Conservation (phyloP, 2,329 filamentous ascomycete species). For the Scolecobasidium constrictum region DNA sequence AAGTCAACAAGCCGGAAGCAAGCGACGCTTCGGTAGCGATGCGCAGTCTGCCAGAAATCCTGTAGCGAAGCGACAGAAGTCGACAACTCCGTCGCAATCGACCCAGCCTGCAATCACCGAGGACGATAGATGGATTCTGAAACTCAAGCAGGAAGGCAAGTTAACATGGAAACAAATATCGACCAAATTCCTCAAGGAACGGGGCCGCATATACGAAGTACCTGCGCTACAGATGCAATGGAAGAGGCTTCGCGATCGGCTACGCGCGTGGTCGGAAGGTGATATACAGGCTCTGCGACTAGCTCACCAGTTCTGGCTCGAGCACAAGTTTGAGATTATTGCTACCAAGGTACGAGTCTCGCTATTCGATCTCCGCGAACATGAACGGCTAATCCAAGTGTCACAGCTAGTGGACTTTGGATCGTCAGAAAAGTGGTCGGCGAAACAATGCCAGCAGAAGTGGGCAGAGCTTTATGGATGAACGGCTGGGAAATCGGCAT, state of each 20-base stretch:
- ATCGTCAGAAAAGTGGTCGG: slow-evolving; percentile 38
- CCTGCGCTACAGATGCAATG: slow-evolving; percentile 44
- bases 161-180: slow-evolving; percentile 46
- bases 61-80: background rate
- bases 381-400: background rate
- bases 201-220: slow-evolving; percentile 38
- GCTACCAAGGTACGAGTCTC: slow-evolving; percentile 32
- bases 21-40: background rate
- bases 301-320: slow-evolving; percentile 42
- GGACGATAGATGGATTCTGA: slow-evolving; percentile 38
- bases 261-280: slow-evolving; percentile 40
- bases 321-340: slow-evolving; percentile 44
- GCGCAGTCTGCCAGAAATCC: background rate
- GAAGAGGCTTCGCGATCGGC: slow-evolving; percentile 39
- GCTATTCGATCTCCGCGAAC: too few species aligned
- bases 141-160: slow-evolving; percentile 40
- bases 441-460: slow-evolving; percentile 38
- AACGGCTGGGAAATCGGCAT: too few species aligned
- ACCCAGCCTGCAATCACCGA: slow-evolving; percentile 35
- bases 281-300: slow-evolving; percentile 38
- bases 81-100: slow-evolving; percentile 16
- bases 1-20: background rate
- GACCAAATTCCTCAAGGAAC: slow-evolving; percentile 35
- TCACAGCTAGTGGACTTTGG: slow-evolving; percentile 41
- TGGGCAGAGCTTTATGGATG: slow-evolving; percentile 37